A percentile compares a stretch with the other conserved stretches of the same genome.
These are phyloP conservation scores for Colletotrichum spaethianum DNA, from an alignment of 2,329 filamentous ascomycete genomes.

Conservation along the genomic window DNA sequence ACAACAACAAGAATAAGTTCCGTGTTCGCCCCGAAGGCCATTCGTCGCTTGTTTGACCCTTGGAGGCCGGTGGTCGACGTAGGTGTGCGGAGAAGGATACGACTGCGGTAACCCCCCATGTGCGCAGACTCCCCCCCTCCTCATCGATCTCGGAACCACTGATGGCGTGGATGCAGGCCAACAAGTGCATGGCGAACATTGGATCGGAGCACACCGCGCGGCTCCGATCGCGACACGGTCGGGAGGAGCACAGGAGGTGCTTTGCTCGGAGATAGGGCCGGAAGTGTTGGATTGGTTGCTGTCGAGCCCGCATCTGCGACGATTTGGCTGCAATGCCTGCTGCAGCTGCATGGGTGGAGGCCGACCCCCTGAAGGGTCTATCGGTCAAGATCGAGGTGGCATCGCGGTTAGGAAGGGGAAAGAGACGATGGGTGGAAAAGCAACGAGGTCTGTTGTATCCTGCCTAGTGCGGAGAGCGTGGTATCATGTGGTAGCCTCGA, in stretches of 20 bases:
- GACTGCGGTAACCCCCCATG: neutral
- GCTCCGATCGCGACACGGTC: conserved; percentile 29
- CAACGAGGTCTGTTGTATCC: conserved; percentile 2
- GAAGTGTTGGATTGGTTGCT: conserved; percentile 1
- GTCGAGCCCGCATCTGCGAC: conserved; percentile 4
- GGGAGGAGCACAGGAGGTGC: conserved; percentile 7
- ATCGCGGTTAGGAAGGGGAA: conserved; percentile 26
- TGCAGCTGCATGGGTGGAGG: conserved; percentile 22
- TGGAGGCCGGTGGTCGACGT: neutral
- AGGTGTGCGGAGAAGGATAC: neutral
- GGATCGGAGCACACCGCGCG: conserved; percentile 10
- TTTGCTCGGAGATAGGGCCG: conserved; percentile 30
- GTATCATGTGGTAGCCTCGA: neutral
- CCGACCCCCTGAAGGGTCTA: conserved; percentile 14
- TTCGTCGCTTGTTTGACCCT: neutral
- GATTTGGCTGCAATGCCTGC: conserved; percentile 12
- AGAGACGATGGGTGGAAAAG: conserved; percentile 36
- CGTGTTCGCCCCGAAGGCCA: conserved; percentile 1
- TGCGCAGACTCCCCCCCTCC: neutral
- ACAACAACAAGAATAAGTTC: neutral
- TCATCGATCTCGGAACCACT: conserved; percentile 14
- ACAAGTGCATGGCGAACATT: conserved; percentile 5
- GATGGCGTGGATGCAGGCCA: conserved; percentile 12
- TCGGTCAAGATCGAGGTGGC: conserved; percentile 26
- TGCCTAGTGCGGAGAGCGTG: neutral